Conservation (phyloP, 805 yeast genomes). For the Hanseniaspora occidentalis region DNA sequence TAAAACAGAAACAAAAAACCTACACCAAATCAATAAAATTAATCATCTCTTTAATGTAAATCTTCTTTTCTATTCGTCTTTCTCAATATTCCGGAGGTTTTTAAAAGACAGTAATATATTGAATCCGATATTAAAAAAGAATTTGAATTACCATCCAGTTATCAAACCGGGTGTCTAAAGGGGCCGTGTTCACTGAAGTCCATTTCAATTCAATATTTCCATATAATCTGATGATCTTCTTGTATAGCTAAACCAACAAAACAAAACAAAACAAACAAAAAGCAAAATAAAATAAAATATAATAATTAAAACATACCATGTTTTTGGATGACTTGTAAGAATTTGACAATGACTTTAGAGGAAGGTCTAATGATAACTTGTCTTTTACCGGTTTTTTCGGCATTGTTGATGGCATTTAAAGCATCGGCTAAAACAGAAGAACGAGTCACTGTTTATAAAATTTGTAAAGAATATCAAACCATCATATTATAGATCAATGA, state of each 20-base stretch:
- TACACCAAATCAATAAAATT: too few species aligned
- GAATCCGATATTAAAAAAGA: constrained; percentile 24
- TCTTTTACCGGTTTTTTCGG: constrained; percentile 98
- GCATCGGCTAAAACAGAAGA: constrained; percentile 98
- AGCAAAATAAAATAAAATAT: too few species aligned
- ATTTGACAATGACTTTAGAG: constrained; percentile 95
- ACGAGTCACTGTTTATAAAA: constrained; percentile 65
- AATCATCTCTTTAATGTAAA: too few species aligned
- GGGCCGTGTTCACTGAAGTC: not conserved
- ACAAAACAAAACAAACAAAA: not conserved
- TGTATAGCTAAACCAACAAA: not conserved
- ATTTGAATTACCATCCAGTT: constrained; percentile 95
- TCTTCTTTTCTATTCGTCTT: too few species aligned
- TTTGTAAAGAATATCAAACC: too few species aligned
- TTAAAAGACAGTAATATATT: constrained; percentile 96
- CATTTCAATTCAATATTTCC: not conserved
- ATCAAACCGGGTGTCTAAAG: constrained; percentile 63
- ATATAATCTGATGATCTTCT: not conserved
- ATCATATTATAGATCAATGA: too few species aligned
- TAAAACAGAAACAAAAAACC: too few species aligned
- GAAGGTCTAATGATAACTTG: constrained; percentile 97
- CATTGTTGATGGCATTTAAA: constrained; percentile 94
- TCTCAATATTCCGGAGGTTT: constrained; percentile 70
- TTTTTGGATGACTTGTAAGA: constrained; percentile 92
- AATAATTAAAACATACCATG: constrained; percentile 34